Evolutionary conservation across 768 basidiomycete genomes (phyloP).

Genomic region (Auriculariales sp.): DNA sequence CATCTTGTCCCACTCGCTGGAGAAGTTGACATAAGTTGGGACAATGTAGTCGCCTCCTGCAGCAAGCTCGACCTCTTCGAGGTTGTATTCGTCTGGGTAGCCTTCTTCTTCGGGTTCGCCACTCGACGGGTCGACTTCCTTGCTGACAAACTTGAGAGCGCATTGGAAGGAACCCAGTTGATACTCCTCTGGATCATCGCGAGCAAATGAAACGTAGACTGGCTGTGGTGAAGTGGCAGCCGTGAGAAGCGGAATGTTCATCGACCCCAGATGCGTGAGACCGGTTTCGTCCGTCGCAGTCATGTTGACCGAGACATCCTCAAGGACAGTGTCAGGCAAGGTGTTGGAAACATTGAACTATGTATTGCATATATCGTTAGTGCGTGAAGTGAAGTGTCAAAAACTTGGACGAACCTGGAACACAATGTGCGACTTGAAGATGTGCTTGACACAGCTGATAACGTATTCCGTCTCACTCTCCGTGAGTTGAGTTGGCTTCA

Average conservation of each 20-base stretch:
- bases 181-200: slow-evolving; percentile 64
- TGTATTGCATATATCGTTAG: background rate
- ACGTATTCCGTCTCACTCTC: slow-evolving; percentile 98
- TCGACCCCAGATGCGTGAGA: slow-evolving; percentile 88
- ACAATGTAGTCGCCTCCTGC: slow-evolving; percentile 90
- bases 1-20: slow-evolving; percentile 90
- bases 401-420: slow-evolving; percentile 60
- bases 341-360: slow-evolving; percentile 98
- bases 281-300: slow-evolving; percentile 58
- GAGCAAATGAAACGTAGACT: slow-evolving; percentile 88
- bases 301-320: slow-evolving; percentile 91
- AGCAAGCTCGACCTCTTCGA: slow-evolving; percentile 89
- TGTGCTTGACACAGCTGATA: slow-evolving; percentile 90
- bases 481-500: slow-evolving; percentile 69
- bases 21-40: slow-evolving; percentile 87
- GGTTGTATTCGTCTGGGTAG: slow-evolving; percentile 97
- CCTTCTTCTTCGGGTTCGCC: slow-evolving; percentile 95
- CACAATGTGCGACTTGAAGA: slow-evolving; percentile 88
- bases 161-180: slow-evolving; percentile 77
- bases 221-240: slow-evolving; percentile 62
- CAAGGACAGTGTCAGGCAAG: slow-evolving; percentile 85
- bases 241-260: slow-evolving; percentile 60
- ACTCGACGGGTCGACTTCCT: slow-evolving; percentile 90
- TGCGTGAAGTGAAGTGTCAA: slow-evolving; percentile 1
- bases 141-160: slow-evolving; percentile 87